A percentile compares a stretch with the other conserved stretches of the same genome.
These are phyloP conservation scores for Huntiella bhutanensis DNA, from an alignment of 2,329 filamentous ascomycete species.

Conservation along the genomic window DNA sequence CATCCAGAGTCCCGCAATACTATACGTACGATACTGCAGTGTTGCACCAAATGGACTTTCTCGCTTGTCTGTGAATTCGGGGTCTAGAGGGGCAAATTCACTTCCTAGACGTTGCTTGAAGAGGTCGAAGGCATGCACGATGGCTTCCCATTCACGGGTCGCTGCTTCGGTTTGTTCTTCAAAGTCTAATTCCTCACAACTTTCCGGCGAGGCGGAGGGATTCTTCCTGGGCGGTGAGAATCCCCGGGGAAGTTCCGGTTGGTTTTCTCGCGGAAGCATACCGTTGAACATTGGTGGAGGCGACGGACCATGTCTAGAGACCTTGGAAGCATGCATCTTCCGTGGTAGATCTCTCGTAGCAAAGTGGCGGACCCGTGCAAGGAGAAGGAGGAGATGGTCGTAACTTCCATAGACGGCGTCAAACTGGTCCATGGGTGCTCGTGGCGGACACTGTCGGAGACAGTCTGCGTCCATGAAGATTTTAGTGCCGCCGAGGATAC, in stretches of 20 bases:
- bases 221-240: conserved; percentile 32
- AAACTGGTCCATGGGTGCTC: conserved; percentile 57
- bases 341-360: conserved; percentile 56
- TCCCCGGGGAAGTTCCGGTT: conserved; percentile 31
- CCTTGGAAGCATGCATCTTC: conserved; percentile 45
- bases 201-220: conserved; percentile 23
- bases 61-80: conserved; percentile 44
- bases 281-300: conserved; percentile 32
- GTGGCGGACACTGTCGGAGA: conserved; percentile 77
- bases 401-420: conserved; percentile 71
- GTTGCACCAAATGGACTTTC: conserved; percentile 62
- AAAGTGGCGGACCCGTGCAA: conserved; percentile 66
- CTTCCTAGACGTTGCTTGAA: conserved; percentile 49
- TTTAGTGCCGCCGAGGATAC: conserved; percentile 66
- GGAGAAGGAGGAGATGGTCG: conserved; percentile 68
- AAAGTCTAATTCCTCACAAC: conserved; percentile 36
- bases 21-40: conserved; percentile 65
- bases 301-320: conserved; percentile 18
- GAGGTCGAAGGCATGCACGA: conserved; percentile 49
- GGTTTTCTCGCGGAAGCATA: conserved; percentile 34
- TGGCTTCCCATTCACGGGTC: conserved; percentile 57
- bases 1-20: conserved; percentile 75
- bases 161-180: conserved; percentile 50
- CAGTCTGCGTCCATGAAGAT: conserved; percentile 62
- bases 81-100: conserved; percentile 55